phyloP scores from a whole-genome alignment of 2,329 filamentous ascomycete species.

The Aspergillus nomiae region DNA sequence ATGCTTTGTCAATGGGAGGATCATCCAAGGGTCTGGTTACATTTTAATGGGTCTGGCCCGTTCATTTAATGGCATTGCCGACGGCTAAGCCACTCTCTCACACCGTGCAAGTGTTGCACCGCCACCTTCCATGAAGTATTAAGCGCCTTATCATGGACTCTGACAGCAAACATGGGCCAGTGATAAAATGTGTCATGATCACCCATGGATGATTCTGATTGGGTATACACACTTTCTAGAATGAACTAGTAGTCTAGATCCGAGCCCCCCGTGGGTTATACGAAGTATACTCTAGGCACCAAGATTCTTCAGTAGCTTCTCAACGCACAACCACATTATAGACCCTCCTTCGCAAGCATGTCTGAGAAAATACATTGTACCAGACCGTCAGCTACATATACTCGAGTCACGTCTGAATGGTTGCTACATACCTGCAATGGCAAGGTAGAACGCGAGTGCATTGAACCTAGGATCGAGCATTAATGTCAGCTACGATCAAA shows the following conservation, averaged over 20 bases:
- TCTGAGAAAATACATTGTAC: not conserved
- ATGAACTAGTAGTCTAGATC: not conserved
- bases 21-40: not conserved
- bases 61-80: not conserved
- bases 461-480: constrained; percentile 57
- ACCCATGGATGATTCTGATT: not conserved
- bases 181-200: not conserved
- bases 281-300: constrained; percentile 6
- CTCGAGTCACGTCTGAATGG: not conserved
- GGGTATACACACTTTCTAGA: not conserved
- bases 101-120: constrained; percentile 15
- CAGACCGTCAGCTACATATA: not conserved
- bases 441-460: constrained; percentile 64
- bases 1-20: not conserved
- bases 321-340: constrained; percentile 5
- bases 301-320: not conserved
- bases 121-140: constrained; percentile 12
- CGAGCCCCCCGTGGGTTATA: not conserved
- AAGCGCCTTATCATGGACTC: not conserved
- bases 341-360: constrained; percentile 60
- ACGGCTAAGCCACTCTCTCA: constrained; percentile 15
- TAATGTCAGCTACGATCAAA: constrained; percentile 9
- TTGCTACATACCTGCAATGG: constrained; percentile 60
- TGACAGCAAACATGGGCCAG: not conserved
- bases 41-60: constrained; percentile 3